Conservation (phyloP, 768 basidiomycete species). For the Rhodocollybia butyracea region DNA sequence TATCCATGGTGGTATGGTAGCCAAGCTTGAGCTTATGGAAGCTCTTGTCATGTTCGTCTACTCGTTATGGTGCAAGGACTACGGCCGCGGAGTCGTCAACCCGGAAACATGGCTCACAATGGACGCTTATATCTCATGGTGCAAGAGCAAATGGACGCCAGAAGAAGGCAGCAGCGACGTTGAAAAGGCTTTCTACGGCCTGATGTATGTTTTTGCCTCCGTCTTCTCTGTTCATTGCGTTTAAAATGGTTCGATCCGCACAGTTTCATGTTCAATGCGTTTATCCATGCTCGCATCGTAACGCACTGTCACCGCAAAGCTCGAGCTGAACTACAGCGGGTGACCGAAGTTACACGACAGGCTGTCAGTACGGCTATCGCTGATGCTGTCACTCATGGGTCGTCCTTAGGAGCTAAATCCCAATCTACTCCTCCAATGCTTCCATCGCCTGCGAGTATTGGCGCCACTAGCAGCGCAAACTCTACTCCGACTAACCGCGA, state of each 20-base stretch:
- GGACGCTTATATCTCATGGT: slow-evolving; percentile 67
- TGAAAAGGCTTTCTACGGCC: slow-evolving; percentile 67
- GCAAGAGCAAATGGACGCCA: slow-evolving; percentile 63
- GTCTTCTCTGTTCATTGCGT: slow-evolving; percentile 17
- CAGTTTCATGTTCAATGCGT: slow-evolving; percentile 82
- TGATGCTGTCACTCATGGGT: slow-evolving; percentile 26
- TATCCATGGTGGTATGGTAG: slow-evolving; percentile 71
- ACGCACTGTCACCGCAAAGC: slow-evolving; percentile 34
- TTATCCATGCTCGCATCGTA: slow-evolving; percentile 55
- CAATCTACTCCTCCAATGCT: slow-evolving; percentile 69
- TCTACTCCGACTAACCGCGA: slow-evolving; percentile 71
- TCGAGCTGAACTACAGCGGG: slow-evolving; percentile 35
- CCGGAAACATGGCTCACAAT: slow-evolving; percentile 67
- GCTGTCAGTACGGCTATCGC: slow-evolving; percentile 40
- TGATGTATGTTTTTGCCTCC: slow-evolving; percentile 60
- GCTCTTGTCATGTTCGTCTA: slow-evolving; percentile 83
- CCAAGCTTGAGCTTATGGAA: slow-evolving; percentile 76
- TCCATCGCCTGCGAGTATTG: slow-evolving; percentile 73
- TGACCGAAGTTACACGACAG: slow-evolving; percentile 29
- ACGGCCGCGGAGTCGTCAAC: slow-evolving; percentile 50
- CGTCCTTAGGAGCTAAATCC: slow-evolving; percentile 30
- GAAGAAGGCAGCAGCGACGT: slow-evolving; percentile 49
- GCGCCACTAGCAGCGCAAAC: slow-evolving; percentile 65
- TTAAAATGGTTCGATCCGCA: slow-evolving; percentile 5
- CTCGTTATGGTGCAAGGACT: slow-evolving; percentile 77